Base-by-base conservation (phyloP, 805 yeast genomes). In the Lachancea thermotolerans region DNA sequence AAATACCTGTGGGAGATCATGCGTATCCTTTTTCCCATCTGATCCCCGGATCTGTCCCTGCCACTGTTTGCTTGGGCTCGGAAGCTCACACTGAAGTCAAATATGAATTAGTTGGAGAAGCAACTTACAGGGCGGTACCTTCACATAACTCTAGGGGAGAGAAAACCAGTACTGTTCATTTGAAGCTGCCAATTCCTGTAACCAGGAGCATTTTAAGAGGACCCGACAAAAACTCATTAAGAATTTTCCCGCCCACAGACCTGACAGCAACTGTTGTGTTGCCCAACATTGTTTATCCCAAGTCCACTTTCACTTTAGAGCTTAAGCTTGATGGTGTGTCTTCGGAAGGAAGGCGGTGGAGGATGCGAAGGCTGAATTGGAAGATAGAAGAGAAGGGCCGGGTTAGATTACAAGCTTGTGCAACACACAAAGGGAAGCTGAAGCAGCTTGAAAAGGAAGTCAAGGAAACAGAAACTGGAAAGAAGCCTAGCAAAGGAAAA, bases 171-270 rank as follows among this genome's bases (percentile, higher is more conserved):
- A 35, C 68, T n/a, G 65, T 76, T 18, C 66, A 67, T 41, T 56
- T 79, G 33, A 65, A 68, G 2, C 67, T 85, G 48, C 95, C 96
- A 0, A 62, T 93, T 8, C 74, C 82, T 52, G 72, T 93, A 2
- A 73, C 84, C 37, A 74, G 99, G 55, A 83, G 95, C 46, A 78
- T 91, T 28, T 62, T 86, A 18, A 70, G 87, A 38, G 91, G 93
- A 6, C 85, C 86, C 2, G 96, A 90, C 60, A 74, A 89, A 54
- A 87, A 85, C 58, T 86, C 96, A 1, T 67, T 88, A 33, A 75
- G 99, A 49, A 86, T 93, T 1, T 93, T 93, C 65, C 99, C 99
- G 1, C 98, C 99, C 7, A 91, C 98, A 0, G 85, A 84, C 36
- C 82, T 93, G 32, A 82, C 88, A 2, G 95, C 96, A 6, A 78